Evolutionary conservation across 2,329 filamentous ascomycete species (phyloP).

Genomic region (Ceratocystiopsis brevicomis): DNA sequence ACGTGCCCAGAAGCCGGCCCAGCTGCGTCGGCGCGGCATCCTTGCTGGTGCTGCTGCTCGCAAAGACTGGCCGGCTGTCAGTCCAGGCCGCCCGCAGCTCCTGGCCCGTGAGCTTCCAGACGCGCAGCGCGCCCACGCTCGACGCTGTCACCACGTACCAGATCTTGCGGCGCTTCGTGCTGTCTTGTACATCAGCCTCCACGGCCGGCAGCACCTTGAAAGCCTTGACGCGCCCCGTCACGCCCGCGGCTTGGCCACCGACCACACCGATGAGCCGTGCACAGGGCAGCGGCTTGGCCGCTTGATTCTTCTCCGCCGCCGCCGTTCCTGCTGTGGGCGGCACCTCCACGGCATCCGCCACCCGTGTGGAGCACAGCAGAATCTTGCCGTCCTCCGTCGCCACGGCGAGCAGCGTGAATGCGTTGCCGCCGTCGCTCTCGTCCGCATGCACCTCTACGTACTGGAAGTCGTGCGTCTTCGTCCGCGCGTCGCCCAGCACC

Average conservation of each 20-base stretch:
- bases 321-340: slow-evolving; percentile 6
- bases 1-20: slow-evolving; percentile 53
- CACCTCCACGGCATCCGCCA: slow-evolving; percentile 22
- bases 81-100: slow-evolving; percentile 17
- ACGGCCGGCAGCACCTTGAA: slow-evolving; percentile 45
- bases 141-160: slow-evolving; percentile 50
- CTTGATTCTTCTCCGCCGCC: slow-evolving; percentile 2
- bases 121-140: slow-evolving; percentile 68
- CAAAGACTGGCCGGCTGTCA: background rate
- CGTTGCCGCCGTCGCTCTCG: slow-evolving; percentile 18
- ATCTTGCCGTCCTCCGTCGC: slow-evolving; percentile 84
- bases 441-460: slow-evolving; percentile 42
- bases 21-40: slow-evolving; percentile 20
- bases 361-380: slow-evolving; percentile 58
- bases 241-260: slow-evolving; percentile 50
- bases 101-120: slow-evolving; percentile 45
- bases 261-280: slow-evolving; percentile 57
- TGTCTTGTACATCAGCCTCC: slow-evolving; percentile 13
- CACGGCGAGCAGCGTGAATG: slow-evolving; percentile 40
- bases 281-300: slow-evolving; percentile 23
- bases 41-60: slow-evolving; percentile 1
- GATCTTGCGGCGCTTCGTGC: slow-evolving; percentile 14
- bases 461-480: slow-evolving; percentile 66
- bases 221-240: slow-evolving; percentile 67
- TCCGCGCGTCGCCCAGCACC: slow-evolving; percentile 45